A percentile compares a stretch with the other conserved stretches of the same genome.
phyloP scores from a whole-genome alignment of 257 asterid genomes.

The Solanum chmielewskii region DNA sequence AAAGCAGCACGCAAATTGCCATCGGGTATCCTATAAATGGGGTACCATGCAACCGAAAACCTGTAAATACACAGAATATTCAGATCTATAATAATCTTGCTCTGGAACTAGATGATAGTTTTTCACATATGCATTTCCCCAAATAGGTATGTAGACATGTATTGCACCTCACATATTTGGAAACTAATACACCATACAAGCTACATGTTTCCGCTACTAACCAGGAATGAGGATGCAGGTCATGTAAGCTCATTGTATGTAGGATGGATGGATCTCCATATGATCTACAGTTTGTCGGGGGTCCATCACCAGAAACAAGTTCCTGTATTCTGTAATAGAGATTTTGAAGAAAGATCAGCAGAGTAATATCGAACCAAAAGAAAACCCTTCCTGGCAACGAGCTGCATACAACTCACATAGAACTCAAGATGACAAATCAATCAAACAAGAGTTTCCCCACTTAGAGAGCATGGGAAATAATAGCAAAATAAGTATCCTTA shows the following conservation, averaged over 20 bases:
- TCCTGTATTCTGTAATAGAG: constrained; percentile 10
- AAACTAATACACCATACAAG: not conserved
- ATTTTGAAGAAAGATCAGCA: not conserved
- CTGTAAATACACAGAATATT: constrained; percentile 3
- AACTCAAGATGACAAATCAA: not conserved
- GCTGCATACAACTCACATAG: not conserved
- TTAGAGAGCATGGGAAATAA: not conserved
- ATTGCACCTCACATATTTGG: not conserved
- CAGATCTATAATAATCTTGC: not conserved
- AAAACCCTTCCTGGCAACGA: not conserved
- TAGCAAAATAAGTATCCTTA: not conserved
- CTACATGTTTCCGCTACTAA: not conserved
- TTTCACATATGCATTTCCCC: not conserved
- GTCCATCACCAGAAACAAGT: constrained; percentile 6
- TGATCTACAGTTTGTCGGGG: constrained; percentile 5
- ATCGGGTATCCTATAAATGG: constrained; percentile 20
- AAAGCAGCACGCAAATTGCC: constrained; percentile 20
- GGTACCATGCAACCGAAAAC: constrained; percentile 25
- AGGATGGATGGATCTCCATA: constrained; percentile 13
- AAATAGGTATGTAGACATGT: not conserved
- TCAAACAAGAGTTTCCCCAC: not conserved
- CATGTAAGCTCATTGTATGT: constrained; percentile 2
- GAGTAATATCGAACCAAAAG: not conserved
- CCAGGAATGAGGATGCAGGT: constrained; percentile 16
- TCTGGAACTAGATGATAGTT: not conserved